These are phyloP conservation scores for Alloteropsis semialata DNA, from an alignment of 176 grass and related monocot genomes.

Conservation along the genomic window DNA sequence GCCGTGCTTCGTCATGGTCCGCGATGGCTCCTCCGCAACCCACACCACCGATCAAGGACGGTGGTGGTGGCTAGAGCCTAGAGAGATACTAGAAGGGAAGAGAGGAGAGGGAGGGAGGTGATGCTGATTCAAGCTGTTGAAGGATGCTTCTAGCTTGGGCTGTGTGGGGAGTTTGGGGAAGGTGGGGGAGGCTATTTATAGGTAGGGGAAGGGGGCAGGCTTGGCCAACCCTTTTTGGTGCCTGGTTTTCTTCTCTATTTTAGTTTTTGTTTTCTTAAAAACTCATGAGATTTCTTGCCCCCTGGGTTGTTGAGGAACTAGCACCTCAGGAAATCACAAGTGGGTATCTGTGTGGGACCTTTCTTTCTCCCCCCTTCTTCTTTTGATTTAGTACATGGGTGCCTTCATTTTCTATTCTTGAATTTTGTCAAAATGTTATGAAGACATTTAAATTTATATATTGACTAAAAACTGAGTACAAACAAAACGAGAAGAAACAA, in stretches of 20 bases:
- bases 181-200: slow-evolving; percentile 36
- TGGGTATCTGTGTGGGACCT: neutral
- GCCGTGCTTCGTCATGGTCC: slow-evolving; percentile 47
- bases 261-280: neutral
- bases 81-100: neutral
- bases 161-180: neutral
- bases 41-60: neutral
- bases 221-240: neutral
- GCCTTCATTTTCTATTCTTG: neutral
- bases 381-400: neutral
- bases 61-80: neutral
- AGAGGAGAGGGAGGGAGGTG: neutral
- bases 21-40: neutral
- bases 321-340: neutral
- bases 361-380: too few relatives aligned
- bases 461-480: neutral
- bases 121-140: neutral
- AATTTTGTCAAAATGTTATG: neutral
- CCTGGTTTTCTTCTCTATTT: too few relatives aligned
- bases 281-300: neutral
- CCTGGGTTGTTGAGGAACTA: neutral
- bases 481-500: neutral
- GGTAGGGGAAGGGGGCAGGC: neutral
- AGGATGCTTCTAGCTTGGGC: neutral
- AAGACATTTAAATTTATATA: too few relatives aligned